Conservation (phyloP, 2,329 filamentous ascomycete genomes). For the Fusarium austroafricanum region DNA sequence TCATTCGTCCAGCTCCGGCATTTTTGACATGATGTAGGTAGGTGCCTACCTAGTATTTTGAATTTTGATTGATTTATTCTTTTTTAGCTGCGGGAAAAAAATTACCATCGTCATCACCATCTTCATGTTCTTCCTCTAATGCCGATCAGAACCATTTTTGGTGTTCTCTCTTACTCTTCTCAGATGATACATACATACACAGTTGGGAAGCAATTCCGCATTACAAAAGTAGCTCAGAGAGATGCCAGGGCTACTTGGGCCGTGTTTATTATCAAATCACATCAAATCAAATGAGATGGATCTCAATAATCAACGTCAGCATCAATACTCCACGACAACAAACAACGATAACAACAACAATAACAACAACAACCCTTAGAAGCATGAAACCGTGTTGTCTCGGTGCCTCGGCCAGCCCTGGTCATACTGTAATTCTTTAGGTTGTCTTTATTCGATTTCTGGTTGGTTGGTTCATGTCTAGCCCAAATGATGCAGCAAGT, state of each 20-base stretch:
- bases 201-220: conserved; percentile 22
- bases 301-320: conserved; percentile 18
- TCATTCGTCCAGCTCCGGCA: conserved; percentile 22
- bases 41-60: too few species aligned
- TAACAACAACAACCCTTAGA: conserved; percentile 26
- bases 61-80: too few species aligned
- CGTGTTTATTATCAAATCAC: conserved; percentile 27
- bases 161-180: conserved; percentile 16
- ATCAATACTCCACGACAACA: conserved; percentile 5
- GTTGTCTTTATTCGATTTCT: conserved; percentile 15
- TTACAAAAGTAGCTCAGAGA: conserved; percentile 13
- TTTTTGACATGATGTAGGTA: neutral
- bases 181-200: neutral
- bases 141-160: conserved; percentile 29
- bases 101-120: conserved; percentile 30
- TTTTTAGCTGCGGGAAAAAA: neutral
- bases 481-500: conserved; percentile 25
- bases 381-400: conserved; percentile 24
- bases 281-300: conserved; percentile 7
- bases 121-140: conserved; percentile 8
- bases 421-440: conserved; percentile 15
- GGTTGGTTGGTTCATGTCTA: conserved; percentile 36
- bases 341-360: conserved; percentile 34
- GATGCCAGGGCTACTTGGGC: conserved; percentile 5
- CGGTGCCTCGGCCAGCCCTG: conserved; percentile 24